Conservation (phyloP, 371 early-diverging fungal genomes). For the Choanephora cucurbitarum region DNA sequence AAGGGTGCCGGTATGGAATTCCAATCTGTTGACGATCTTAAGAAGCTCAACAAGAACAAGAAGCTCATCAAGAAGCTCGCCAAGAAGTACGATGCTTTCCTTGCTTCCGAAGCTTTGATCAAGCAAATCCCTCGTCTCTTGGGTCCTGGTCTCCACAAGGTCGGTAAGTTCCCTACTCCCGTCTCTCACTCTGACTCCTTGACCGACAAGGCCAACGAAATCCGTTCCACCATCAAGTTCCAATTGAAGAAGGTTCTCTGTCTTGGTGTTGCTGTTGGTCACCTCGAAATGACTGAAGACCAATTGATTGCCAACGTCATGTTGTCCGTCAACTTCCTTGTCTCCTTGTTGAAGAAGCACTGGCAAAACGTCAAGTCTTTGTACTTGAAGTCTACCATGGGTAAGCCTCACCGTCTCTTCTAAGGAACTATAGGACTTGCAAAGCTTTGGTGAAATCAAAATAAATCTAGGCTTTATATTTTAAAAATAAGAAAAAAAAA, state of each 20-base stretch:
- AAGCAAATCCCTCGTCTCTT: conserved; percentile 98
- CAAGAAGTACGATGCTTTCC: conserved; percentile 94
- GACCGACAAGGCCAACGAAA: conserved; percentile 89
- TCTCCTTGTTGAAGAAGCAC: conserved; percentile 98
- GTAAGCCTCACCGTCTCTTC: conserved; percentile 89
- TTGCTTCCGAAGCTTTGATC: conserved; percentile 97
- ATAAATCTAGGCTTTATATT: neutral
- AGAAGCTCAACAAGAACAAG: conserved; percentile 99
- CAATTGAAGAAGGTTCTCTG: conserved; percentile 99
- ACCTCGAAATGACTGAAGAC: conserved; percentile 95
- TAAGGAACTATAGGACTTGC: no score
- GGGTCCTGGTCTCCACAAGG: conserved; percentile 96
- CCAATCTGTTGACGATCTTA: conserved; percentile 97
- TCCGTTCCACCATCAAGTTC: conserved; percentile 99
- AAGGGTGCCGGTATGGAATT: conserved; percentile 91
- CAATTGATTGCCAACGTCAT: conserved; percentile 97
- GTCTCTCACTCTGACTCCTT: conserved; percentile 93
- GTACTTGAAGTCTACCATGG: conserved; percentile 98
- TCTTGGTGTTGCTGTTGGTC: conserved; percentile 98
- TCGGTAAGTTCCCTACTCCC: conserved; percentile 99
- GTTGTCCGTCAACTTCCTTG: conserved; percentile 97
- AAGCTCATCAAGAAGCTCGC: conserved; percentile 99
- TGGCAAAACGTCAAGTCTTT: conserved; percentile 99
- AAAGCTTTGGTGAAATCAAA: neutral
- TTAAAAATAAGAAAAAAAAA: conserved; percentile 1